Base-by-base conservation (phyloP, 345 rosid genomes). In the Psidium guajava region DNA sequence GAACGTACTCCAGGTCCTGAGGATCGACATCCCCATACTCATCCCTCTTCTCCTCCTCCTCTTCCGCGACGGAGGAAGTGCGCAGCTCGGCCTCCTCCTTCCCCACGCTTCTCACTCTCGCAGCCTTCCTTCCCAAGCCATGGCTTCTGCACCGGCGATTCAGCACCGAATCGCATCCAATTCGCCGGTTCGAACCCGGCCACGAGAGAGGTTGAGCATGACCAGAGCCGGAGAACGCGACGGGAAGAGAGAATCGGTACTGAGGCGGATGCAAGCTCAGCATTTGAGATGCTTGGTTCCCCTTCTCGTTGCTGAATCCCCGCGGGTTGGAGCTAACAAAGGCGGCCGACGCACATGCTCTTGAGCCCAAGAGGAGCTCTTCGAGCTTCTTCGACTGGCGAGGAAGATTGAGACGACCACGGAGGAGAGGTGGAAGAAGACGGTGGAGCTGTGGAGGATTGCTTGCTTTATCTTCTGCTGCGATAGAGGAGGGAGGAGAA, bases 1-100 rank as follows among this genome's bases (percentile, higher is more conserved):
- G 81, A 84, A 90, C 81, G 82, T 86, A 83, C 49, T 91, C 87
- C 77, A 91, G 88, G 85, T 89, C 93, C 89, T 90, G 84, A 82
- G 91, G 88, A 51, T 82, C 84, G 25, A 81, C 88, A 16, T 86
- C 89, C 69, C 84, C 90, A 16, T 61, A 85, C 1, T 81, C 84
- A 3, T 59, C 77, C 36, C 53, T 84, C 3, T 84, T 87, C 21
- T 87, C 61, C 20, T 83, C 88, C 2, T 77, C 85, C 27, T 85
- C 80, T 15, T 47, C 86, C 21, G 73, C 50, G 44, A 51, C 83
- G 83, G 50, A 81, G 49, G 86, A 53, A 36, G 89, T 83, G n/a
- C 87, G 83, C 56, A 88, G 81, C 82, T 89, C 92, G 32, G 86
- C 54, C 61, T 90, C 92, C 82, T 90, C 90, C 83, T 86, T 85